Percentiles rank a stretch among this genome's conserved stretches.
Evolutionary conservation across 192 early-diverging fungal species (phyloP).

Genomic region (Obelidium mucronatum): DNA sequence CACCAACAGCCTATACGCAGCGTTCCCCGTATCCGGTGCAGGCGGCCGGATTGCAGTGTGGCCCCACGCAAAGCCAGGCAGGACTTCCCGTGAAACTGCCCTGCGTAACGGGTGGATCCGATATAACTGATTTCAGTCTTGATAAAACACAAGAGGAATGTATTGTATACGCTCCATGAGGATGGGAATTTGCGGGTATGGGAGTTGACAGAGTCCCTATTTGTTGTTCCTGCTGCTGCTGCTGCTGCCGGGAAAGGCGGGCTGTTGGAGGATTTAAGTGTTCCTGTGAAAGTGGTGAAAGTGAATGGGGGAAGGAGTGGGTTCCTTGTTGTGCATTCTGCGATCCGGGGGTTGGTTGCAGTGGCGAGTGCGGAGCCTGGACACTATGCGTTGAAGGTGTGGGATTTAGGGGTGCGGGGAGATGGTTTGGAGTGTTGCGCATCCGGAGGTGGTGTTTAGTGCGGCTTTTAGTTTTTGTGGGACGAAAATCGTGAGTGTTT

Average conservation of each 20-base stretch:
- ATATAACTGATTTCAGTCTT: slow-evolving; percentile 72
- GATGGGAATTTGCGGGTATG: slow-evolving; percentile 70
- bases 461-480: slow-evolving; percentile 63
- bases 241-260: slow-evolving; percentile 37
- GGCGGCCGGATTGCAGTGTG: slow-evolving; percentile 83
- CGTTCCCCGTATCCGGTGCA: slow-evolving; percentile 74
- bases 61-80: slow-evolving; percentile 65
- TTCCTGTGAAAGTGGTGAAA: slow-evolving; percentile 30
- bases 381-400: not conserved
- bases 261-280: slow-evolving; percentile 53
- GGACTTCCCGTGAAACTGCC: slow-evolving; percentile 68
- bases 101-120: slow-evolving; percentile 62
- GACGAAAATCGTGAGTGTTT: slow-evolving; percentile 66
- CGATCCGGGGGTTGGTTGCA: slow-evolving; percentile 60
- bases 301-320: slow-evolving; percentile 30
- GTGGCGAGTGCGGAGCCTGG: slow-evolving; percentile 65
- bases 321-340: slow-evolving; percentile 66
- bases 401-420: not conserved
- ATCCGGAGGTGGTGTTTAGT: slow-evolving; percentile 41
- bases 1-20: slow-evolving; percentile 68
- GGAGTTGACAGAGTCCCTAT: no score
- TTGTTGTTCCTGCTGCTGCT: slow-evolving; percentile 66
- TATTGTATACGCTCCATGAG: slow-evolving; percentile 66
- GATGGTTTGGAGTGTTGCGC: slow-evolving; percentile 24
- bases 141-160: no score